Evolutionary conservation across 495 filamentous ascomycete genomes (phyloP), one percentile per base, ranked within the genome.

Genomic region (Pseudomonodictys pantanalensis): DNA sequence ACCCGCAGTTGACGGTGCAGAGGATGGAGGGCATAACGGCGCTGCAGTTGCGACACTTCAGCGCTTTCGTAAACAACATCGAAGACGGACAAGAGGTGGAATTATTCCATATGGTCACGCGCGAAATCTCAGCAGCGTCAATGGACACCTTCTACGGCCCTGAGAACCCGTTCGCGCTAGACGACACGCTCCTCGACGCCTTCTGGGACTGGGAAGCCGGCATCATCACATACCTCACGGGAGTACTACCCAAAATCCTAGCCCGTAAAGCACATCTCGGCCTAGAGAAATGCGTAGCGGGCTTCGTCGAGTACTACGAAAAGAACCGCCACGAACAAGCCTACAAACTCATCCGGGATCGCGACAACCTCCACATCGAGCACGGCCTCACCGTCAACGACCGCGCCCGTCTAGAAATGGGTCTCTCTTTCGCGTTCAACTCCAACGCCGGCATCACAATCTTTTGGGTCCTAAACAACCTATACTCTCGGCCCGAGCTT

Each of bases 1-100:
- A 56, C 20, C 26, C 61, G 2, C 26, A 32, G 24, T 60, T 72
- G 20, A 56, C 10, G 12, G 64, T 56, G 2, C 29, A 26, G 3
- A 41, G 56, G n/a, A 65, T 76, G 7, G 71, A 74, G 41, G 72
- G 66, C 12, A 76, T 78, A 68, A 73, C 71, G 52, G 65, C 56
- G 17, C 33, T 50, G 32, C 44, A 53, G 12, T 52, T 70, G 8
- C 35, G 62, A 23, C 64, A 68, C 28, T 50, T 71, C 20, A 71
- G 51, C 42, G 44, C 35, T 3, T 50, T 52, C 39, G 38, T 66
- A 1, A 54, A 66, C 25, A 26, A 30, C 1, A 52, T 63, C 9
- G n/a, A 30, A 20, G 49, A 56, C n/a, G 44, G 46, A 1, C 33
- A 41, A 11, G 46, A 63, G 33, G 45, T 20, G 4, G 55, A 60